phyloP scores from a whole-genome alignment of 2,329 filamentous ascomycete species.

The Diaporthe amygdali region DNA sequence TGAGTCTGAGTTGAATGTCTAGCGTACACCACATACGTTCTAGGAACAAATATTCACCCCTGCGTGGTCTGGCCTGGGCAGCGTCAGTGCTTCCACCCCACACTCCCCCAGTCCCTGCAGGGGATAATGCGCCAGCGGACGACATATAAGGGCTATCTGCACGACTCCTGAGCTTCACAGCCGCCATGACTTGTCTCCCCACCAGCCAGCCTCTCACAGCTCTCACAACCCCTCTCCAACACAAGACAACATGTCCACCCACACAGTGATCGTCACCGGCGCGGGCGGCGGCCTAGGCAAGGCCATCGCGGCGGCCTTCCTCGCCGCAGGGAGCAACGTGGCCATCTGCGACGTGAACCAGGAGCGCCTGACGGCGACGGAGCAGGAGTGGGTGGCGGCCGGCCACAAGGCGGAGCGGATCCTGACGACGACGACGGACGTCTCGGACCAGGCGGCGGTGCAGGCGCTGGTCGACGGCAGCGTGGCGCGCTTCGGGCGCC shows the following conservation, averaged over 20 bases:
- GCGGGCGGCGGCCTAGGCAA: constrained; percentile 41
- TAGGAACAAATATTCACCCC: not conserved
- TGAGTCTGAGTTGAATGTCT: not conserved
- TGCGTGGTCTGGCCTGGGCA: not conserved
- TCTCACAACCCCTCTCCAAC: not conserved
- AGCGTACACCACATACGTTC: not conserved
- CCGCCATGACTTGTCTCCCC: not conserved
- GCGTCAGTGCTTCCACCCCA: not conserved
- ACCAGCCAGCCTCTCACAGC: not conserved
- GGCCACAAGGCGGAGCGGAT: constrained; percentile 32
- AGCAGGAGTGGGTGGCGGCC: constrained; percentile 31
- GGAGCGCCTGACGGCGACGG: constrained; percentile 32
- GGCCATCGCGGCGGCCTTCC: constrained; percentile 37
- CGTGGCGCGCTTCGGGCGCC: constrained; percentile 36
- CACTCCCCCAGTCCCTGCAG: not conserved
- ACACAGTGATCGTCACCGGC: constrained; percentile 37
- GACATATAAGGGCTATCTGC: not conserved
- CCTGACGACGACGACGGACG: constrained; percentile 33
- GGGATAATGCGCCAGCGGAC: too few species aligned
- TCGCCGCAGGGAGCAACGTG: constrained; percentile 39
- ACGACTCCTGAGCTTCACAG: not conserved
- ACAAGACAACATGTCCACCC: not conserved
- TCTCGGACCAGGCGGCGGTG: constrained; percentile 38
- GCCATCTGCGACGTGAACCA: constrained; percentile 40
- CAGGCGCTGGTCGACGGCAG: constrained; percentile 34